Conservation (phyloP, 805 yeast species). For the Candida vaughaniae region DNA sequence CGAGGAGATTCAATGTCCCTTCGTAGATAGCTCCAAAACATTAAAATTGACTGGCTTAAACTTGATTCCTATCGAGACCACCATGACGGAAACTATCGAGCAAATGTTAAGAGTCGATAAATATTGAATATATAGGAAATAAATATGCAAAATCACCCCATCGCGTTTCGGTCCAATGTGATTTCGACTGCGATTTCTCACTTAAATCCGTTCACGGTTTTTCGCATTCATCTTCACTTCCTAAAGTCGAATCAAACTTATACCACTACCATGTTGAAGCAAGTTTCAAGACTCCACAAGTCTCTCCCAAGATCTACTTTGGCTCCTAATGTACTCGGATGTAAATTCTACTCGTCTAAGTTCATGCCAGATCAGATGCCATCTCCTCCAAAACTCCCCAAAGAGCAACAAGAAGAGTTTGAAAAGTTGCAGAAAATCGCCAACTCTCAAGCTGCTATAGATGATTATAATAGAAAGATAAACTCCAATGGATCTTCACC, state of each 20-base stretch:
- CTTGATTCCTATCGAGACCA: neutral
- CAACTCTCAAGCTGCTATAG: slow-evolving; percentile 72
- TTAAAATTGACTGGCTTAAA: neutral
- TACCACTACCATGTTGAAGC: too few relatives aligned
- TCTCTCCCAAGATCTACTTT: too few relatives aligned
- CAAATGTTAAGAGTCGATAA: slow-evolving; percentile 4
- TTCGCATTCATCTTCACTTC: neutral
- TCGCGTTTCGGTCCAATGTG: neutral
- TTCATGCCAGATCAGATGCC: slow-evolving; percentile 15
- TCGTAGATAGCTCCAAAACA: neutral
- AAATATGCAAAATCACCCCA: neutral
- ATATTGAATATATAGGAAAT: neutral
- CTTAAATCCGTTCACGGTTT: neutral
- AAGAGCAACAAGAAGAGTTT: slow-evolving; percentile 86
- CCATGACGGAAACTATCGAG: neutral
- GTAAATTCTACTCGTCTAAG: slow-evolving; percentile 12
- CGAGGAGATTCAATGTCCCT: neutral
- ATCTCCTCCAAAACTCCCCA: slow-evolving; percentile 73
- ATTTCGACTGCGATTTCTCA: neutral
- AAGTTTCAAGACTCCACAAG: too few relatives aligned
- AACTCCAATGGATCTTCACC: slow-evolving; percentile 26
- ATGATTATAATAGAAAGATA: slow-evolving; percentile 59
- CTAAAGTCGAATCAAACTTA: too few relatives aligned
- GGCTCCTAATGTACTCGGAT: too few relatives aligned
- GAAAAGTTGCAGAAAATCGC: slow-evolving; percentile 83